Conservation (phyloP, 1,139 yeast genomes). For the Kodamaea anthophila region DNA sequence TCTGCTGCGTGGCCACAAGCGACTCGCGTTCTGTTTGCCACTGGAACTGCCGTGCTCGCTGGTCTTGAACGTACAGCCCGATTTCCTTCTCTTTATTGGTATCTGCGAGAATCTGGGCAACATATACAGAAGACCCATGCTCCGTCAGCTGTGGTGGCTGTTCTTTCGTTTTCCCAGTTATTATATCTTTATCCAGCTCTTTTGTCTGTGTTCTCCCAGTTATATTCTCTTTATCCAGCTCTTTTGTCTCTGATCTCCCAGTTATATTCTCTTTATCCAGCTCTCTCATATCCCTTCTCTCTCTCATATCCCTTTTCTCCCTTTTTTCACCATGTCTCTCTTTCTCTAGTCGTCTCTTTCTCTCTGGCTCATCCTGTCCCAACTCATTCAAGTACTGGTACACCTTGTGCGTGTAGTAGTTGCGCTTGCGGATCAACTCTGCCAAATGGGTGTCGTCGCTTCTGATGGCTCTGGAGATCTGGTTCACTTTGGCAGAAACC, state of each 20-base stretch:
- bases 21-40: conserved; percentile 13
- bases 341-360: no score
- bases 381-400: conserved; percentile 10
- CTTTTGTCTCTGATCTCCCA: not conserved
- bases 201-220: not conserved
- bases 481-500: conserved; percentile 3
- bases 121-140: not conserved
- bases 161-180: not conserved
- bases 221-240: not conserved
- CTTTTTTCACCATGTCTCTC: not conserved
- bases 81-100: conserved; percentile 6
- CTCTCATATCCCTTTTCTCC: not conserved
- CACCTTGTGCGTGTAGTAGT: conserved; percentile 12
- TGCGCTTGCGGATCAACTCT: conserved; percentile 11
- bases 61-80: conserved; percentile 11
- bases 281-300: no score
- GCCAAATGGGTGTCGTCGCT: conserved; percentile 9
- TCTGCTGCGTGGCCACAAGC: conserved; percentile 10
- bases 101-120: conserved; percentile 4
- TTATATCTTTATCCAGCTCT: not conserved
- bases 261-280: not conserved
- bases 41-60: conserved; percentile 14
- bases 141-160: not conserved
- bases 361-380: not conserved
- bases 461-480: conserved; percentile 5